Conservation (phyloP, 2,329 filamentous ascomycete species). For the Diaporthe aspalathi region DNA sequence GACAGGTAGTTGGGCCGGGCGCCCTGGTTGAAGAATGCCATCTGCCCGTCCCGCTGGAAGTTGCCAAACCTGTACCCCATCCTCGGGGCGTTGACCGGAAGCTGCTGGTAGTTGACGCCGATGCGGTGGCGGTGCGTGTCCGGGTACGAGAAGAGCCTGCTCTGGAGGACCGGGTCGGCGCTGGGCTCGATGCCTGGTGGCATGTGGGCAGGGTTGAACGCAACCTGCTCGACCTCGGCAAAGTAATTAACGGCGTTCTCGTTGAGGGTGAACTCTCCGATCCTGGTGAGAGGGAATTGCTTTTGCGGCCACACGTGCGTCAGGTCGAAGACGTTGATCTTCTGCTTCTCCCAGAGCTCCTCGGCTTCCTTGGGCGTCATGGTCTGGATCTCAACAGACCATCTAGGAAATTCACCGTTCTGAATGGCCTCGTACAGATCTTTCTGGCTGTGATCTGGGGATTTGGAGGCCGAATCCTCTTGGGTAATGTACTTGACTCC, state of each 20-base stretch:
- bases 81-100: conserved; percentile 67
- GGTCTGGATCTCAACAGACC: conserved; percentile 65
- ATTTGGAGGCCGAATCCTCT: conserved; percentile 57
- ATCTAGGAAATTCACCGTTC: conserved; percentile 63
- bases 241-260: conserved; percentile 74
- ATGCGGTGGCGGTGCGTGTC: conserved; percentile 73
- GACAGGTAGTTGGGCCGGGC: conserved; percentile 66
- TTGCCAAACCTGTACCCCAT: conserved; percentile 65
- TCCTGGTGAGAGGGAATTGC: conserved; percentile 62
- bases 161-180: conserved; percentile 72
- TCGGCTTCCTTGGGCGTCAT: conserved; percentile 63
- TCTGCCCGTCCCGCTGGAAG: conserved; percentile 78
- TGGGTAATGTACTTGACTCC: conserved; percentile 64
- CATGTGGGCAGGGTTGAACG: conserved; percentile 73
- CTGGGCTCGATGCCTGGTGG: conserved; percentile 73
- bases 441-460: conserved; percentile 61
- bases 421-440: conserved; percentile 66
- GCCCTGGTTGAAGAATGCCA: conserved; percentile 77
- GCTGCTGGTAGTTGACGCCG: conserved; percentile 72
- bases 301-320: conserved; percentile 69
- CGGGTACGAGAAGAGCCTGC: conserved; percentile 70
- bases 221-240: conserved; percentile 75
- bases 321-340: conserved; percentile 64
- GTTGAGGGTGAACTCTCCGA: conserved; percentile 66
- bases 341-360: conserved; percentile 54